Conservation (phyloP, 257 asterid species). For the Leptodermis oblonga region DNA sequence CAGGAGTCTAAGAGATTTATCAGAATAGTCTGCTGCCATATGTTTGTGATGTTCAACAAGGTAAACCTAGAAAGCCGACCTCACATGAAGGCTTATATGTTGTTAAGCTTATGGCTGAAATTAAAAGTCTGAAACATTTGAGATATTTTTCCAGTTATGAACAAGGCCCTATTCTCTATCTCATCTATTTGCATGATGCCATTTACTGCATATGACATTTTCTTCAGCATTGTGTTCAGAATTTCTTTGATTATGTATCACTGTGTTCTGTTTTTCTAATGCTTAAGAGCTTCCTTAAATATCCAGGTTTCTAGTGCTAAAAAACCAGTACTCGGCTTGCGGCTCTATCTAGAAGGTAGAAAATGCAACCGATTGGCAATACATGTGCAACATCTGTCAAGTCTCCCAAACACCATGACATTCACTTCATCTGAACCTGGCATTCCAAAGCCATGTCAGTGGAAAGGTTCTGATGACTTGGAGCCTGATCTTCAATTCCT, state of each 20-base stretch:
- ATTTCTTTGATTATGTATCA: background rate
- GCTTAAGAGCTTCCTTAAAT: background rate
- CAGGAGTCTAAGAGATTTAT: too few species aligned
- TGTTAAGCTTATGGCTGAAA: too few species aligned
- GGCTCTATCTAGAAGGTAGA: slow-evolving; percentile 85
- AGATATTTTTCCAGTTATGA: background rate
- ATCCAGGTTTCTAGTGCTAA: slow-evolving; percentile 69
- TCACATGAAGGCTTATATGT: too few species aligned
- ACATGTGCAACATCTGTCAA: slow-evolving; percentile 89
- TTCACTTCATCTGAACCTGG: slow-evolving; percentile 27
- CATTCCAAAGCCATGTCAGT: slow-evolving; percentile 37
- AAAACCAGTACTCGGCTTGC: slow-evolving; percentile 83
- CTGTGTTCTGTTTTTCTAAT: background rate
- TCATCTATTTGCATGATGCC: background rate
- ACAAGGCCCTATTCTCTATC: background rate
- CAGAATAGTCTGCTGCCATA: background rate
- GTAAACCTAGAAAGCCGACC: too few species aligned
- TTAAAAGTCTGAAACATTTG: too few species aligned
- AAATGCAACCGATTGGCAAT: slow-evolving; percentile 79
- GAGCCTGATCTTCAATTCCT: slow-evolving; percentile 59
- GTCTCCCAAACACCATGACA: slow-evolving; percentile 66
- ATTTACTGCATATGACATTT: background rate
- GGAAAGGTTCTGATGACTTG: slow-evolving; percentile 94
- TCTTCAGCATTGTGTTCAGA: background rate
- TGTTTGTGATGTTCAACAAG: background rate